phyloP scores from a whole-genome alignment of 2,329 filamentous ascomycete genomes.

The Epichloe scottii region DNA sequence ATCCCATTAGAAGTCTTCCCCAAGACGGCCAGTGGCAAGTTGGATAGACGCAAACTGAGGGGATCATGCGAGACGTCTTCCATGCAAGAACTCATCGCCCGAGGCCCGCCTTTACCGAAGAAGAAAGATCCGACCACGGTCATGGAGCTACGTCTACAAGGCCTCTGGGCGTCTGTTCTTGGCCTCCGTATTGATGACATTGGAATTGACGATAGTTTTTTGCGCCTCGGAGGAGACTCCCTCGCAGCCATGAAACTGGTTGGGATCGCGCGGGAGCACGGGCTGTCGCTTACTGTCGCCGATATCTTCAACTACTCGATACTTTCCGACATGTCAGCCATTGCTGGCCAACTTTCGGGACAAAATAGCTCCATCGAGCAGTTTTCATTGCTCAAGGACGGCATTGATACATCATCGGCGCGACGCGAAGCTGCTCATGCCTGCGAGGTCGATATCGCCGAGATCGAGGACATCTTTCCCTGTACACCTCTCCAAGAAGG shows the following conservation, averaged over 20 bases:
- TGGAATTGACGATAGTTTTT: conserved; percentile 31
- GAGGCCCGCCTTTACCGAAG: not conserved
- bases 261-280: conserved; percentile 20
- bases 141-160: not conserved
- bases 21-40: not conserved
- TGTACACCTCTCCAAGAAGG: conserved; percentile 35
- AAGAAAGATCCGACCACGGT: not conserved
- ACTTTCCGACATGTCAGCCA: conserved; percentile 1
- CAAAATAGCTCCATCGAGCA: not conserved
- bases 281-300: conserved; percentile 26
- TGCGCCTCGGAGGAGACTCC: conserved; percentile 34
- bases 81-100: not conserved
- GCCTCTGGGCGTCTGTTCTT: conserved; percentile 8
- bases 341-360: not conserved
- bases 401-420: not conserved
- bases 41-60: not conserved
- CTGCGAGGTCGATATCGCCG: conserved; percentile 1
- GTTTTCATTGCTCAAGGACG: not conserved
- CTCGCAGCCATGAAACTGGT: conserved; percentile 31
- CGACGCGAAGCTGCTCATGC: not conserved
- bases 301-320: conserved; percentile 23
- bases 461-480: conserved; percentile 22
- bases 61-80: not conserved
- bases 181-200: conserved; percentile 12
- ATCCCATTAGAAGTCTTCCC: not conserved